A percentile compares a stretch with the other conserved stretches of the same genome.
These are phyloP conservation scores for Salmacisia buchloeana DNA, from an alignment of 1,284 basidiomycete genomes.

Conservation along the genomic window DNA sequence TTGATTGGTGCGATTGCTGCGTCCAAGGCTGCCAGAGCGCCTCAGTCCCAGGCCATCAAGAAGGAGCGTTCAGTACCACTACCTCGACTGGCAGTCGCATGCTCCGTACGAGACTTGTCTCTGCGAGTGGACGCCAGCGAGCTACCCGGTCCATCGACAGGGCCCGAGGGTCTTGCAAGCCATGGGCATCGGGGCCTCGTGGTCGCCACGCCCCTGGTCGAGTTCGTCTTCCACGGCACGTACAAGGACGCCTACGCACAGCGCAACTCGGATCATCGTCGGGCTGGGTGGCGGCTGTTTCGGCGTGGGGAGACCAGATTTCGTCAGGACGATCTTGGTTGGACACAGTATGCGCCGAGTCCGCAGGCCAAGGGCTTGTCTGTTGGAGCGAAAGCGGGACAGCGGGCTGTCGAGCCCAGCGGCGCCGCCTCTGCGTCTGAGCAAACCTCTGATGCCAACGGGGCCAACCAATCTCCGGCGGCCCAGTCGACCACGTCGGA, in stretches of 20 bases:
- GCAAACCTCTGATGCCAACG: background rate
- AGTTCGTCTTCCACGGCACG: constrained; percentile 24
- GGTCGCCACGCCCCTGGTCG: constrained; percentile 23
- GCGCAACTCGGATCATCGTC: constrained; percentile 23
- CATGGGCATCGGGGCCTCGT: constrained; percentile 16
- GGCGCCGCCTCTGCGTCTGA: background rate
- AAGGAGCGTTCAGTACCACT: background rate
- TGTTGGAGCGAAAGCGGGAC: background rate
- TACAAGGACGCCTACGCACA: constrained; percentile 35
- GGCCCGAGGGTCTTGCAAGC: background rate
- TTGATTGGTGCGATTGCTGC: background rate
- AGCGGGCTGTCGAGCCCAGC: too few relatives aligned
- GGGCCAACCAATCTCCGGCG: background rate
- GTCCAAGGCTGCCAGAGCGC: background rate
- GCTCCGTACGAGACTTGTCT: constrained; percentile 23
- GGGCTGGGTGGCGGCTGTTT: constrained; percentile 22
- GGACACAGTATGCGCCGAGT: background rate
- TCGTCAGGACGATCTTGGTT: constrained; percentile 1
- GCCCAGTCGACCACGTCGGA: too few relatives aligned
- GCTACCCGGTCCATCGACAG: background rate
- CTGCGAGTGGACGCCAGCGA: constrained; percentile 25
- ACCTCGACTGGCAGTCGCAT: constrained; percentile 20
- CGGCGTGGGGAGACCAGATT: background rate
- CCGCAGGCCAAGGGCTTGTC: background rate
- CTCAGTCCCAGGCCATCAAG: background rate